Evolutionary conservation across 2,329 filamentous ascomycete genomes (phyloP).

Genomic region (Penicillium sp.): DNA sequence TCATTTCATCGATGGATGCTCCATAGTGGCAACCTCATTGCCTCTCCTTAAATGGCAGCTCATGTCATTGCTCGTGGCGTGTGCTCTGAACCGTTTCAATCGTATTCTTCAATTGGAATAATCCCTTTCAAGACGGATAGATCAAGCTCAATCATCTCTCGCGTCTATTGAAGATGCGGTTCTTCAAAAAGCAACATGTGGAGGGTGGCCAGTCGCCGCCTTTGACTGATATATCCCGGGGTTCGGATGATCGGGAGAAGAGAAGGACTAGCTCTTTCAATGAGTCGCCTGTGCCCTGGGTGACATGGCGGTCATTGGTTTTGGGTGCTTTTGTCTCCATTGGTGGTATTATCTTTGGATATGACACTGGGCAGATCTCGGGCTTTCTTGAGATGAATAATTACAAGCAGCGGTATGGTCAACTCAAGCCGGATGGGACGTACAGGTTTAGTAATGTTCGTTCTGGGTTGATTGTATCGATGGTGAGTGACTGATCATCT

Average conservation of each 20-base stretch:
- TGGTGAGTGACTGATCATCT: slow-evolving; percentile 21
- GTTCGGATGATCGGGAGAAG: slow-evolving; percentile 12
- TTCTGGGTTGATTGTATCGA: slow-evolving; percentile 39
- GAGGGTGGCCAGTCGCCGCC: slow-evolving; percentile 7
- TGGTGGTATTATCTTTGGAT: slow-evolving; percentile 43
- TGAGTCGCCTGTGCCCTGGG: slow-evolving; percentile 28
- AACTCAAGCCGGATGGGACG: slow-evolving; percentile 26
- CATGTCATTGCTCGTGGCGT: too few species aligned
- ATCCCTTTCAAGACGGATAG: too few species aligned
- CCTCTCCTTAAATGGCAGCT: too few species aligned
- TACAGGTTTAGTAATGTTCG: slow-evolving; percentile 40
- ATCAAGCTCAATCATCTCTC: too few species aligned
- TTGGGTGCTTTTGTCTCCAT: slow-evolving; percentile 44
- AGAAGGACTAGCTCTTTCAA: slow-evolving; percentile 15
- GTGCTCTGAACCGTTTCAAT: too few species aligned
- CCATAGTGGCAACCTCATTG: too few species aligned
- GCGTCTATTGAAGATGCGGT: slow-evolving; percentile 12
- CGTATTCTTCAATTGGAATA: background rate
- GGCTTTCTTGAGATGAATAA: slow-evolving; percentile 41
- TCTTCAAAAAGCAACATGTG: slow-evolving; percentile 6
- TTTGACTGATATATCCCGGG: slow-evolving; percentile 10
- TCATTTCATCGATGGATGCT: too few species aligned
- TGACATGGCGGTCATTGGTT: slow-evolving; percentile 36
- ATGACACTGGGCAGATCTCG: slow-evolving; percentile 44
- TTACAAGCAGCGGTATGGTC: slow-evolving; percentile 38